Conservation (phyloP, 2,329 filamentous ascomycete species). For the Ophiostoma ulmi region DNA sequence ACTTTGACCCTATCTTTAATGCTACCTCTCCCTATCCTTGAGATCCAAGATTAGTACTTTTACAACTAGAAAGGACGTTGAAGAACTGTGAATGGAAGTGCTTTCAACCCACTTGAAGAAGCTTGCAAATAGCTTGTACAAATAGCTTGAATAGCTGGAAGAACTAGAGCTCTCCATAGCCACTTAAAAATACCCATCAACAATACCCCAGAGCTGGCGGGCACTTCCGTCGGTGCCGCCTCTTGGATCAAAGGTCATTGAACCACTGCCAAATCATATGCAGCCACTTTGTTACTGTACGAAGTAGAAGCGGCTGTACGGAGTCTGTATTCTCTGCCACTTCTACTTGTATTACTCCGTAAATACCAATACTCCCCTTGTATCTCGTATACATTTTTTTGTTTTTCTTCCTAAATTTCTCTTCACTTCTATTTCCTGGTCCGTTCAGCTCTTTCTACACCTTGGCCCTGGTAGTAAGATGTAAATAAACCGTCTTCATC, state of each 20-base stretch:
- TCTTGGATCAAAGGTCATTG: not conserved
- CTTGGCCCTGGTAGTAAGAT: not conserved
- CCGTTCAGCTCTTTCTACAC: not conserved
- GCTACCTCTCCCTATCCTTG: not conserved
- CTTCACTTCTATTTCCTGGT: not conserved
- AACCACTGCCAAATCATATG: not conserved
- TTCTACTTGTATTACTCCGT: not conserved
- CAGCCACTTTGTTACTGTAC: not conserved
- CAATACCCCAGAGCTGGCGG: not conserved
- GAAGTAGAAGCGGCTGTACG: not conserved
- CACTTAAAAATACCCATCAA: not conserved
- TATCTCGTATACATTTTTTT: not conserved
- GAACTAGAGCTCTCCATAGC: not conserved
- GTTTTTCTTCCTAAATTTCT: not conserved
- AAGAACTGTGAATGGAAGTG: not conserved
- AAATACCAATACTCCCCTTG: no score
- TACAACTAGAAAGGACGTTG: not conserved
- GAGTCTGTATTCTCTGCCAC: not conserved
- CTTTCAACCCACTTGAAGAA: not conserved
- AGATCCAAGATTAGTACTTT: not conserved
- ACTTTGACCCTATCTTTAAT: not conserved
- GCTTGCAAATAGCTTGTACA: not conserved
- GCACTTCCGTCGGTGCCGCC: conserved; percentile 10
- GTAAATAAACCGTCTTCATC: not conserved
- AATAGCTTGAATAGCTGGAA: not conserved